Conservation (phyloP, 2,329 filamentous ascomycete species). For the Pseudophaeomoniella oleicola region DNA sequence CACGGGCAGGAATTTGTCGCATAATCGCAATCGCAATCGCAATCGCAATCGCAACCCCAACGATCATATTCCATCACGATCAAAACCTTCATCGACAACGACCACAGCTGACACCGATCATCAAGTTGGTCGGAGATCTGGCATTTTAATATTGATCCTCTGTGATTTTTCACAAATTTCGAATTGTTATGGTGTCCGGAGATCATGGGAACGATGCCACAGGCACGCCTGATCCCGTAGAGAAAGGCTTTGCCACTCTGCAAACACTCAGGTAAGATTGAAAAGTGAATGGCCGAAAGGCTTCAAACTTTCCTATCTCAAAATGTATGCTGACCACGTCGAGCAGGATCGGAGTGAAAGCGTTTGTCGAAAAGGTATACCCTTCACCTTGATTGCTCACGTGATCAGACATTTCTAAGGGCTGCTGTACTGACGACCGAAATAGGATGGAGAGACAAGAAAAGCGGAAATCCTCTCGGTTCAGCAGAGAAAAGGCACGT, state of each 20-base stretch:
- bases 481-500: conserved; percentile 72
- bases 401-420: conserved; percentile 2
- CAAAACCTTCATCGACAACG: not conserved
- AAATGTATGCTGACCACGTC: too few species aligned
- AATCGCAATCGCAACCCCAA: too few species aligned
- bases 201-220: conserved; percentile 38
- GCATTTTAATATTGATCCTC: too few species aligned
- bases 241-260: conserved; percentile 72
- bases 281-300: conserved; percentile 11
- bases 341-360: conserved; percentile 50
- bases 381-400: conserved; percentile 8
- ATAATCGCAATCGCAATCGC: too few species aligned
- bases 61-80: too few species aligned
- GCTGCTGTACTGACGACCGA: conserved; percentile 2
- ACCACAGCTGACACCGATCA: too few species aligned
- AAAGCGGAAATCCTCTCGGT: conserved; percentile 96
- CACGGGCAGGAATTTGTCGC: too few species aligned
- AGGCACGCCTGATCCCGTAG: conserved; percentile 43
- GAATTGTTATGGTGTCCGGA: conserved; percentile 35
- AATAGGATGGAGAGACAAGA: conserved; percentile 62
- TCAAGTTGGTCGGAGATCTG: too few species aligned
- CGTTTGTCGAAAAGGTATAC: conserved; percentile 53
- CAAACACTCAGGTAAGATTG: conserved; percentile 60
- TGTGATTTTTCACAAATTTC: too few species aligned
- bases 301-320: too few species aligned